A percentile compares a stretch with the other conserved stretches of the same genome.
Conservation (phyloP, 2,329 filamentous ascomycete species). For the Aureobasidium sp. region DNA sequence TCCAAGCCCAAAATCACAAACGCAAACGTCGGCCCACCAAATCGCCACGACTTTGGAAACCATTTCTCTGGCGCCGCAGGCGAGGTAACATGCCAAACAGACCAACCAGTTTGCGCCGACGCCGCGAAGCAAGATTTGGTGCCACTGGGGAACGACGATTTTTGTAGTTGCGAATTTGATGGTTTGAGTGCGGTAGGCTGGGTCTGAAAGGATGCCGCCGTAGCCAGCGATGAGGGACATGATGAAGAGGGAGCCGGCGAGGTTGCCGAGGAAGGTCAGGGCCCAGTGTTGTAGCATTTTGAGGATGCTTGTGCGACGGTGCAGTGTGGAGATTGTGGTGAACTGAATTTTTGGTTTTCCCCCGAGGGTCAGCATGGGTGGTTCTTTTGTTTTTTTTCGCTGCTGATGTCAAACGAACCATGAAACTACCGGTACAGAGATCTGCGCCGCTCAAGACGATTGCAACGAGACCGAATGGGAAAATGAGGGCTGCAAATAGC, state of each 20-base stretch:
- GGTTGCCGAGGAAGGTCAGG: constrained; percentile 29
- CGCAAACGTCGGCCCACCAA: constrained; percentile 50
- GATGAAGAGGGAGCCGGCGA: constrained; percentile 29
- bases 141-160: constrained; percentile 42
- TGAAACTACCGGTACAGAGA: constrained; percentile 29
- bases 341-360: constrained; percentile 33
- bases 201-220: constrained; percentile 27
- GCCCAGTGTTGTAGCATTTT: constrained; percentile 26
- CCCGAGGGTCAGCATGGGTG: background rate
- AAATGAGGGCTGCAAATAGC: constrained; percentile 28
- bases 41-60: constrained; percentile 49
- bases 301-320: constrained; percentile 30
- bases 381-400: background rate
- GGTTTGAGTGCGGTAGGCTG: constrained; percentile 39
- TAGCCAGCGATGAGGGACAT: constrained; percentile 27
- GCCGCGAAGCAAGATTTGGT: constrained; percentile 48
- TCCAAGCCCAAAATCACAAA: constrained; percentile 45
- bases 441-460: constrained; percentile 31
- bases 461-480: constrained; percentile 30
- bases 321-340: constrained; percentile 39
- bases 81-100: constrained; percentile 46
- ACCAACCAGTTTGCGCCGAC: constrained; percentile 46
- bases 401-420: constrained; percentile 18
- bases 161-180: constrained; percentile 44
- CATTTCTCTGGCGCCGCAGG: constrained; percentile 44